Base-by-base conservation (phyloP, 129 eudicot species). In the Tagetes patula region DNA sequence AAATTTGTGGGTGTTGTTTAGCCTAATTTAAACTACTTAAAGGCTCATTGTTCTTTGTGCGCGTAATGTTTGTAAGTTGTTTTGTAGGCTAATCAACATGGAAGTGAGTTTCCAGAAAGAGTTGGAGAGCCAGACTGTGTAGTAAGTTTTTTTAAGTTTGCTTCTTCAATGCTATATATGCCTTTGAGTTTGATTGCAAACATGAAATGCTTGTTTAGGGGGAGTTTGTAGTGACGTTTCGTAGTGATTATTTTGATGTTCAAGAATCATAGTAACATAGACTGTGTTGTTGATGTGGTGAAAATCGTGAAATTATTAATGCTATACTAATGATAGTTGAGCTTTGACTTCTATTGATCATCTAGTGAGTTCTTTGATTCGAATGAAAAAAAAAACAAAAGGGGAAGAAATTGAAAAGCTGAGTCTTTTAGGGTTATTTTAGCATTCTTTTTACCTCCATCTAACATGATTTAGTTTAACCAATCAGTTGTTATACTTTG, bases 121-220 rank as follows among this genome's bases (percentile, higher is more conserved):
- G 84, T 67, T 81, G 98, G 96, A 77, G 89, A 89, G 64, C 87
- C 94, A 38, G 89, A 92, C 54, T 92, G 98, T 82, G 94, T 83
- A 91, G 98, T 92, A 85, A 84, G 69, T 71, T 75, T 48, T 30
- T 64, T 60, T 41, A 47, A 27, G 34, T 53, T 59, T 45, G 55
- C 70, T 54, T 0, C 6, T 10, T 54, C 3, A 31, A 46, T 20
- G 11, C 33, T 59, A 39, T 62, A 63, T 55, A 58, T 43, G 5
- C 42, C 55, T 72, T 8, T 8, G 58, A 58, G 38, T 11, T n/a
- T 33, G 6, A 32, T 43, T 11, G 14, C 4, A 4, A 46, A 67
- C 36, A 3, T 14, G 45, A 32, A 49, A 39, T 49, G 61, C 14
- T 69, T 34, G 12, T 48, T 47, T 68, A 7, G 32, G 72, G 60